Base-by-base conservation (phyloP, 106 monocot genomes). In the Xerophyta viscosa region DNA sequence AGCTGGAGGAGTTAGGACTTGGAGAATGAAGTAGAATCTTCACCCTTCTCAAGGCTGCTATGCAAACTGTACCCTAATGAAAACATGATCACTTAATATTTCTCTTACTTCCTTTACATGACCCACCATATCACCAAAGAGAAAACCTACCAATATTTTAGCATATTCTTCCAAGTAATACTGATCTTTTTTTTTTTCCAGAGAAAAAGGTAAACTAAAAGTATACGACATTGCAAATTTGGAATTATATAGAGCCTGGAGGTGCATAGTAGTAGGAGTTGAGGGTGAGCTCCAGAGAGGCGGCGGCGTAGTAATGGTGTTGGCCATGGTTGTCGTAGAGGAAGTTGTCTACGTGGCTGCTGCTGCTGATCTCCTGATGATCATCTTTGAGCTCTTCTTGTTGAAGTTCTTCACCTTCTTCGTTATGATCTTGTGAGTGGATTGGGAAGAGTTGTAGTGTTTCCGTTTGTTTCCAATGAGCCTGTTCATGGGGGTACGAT, bases 381-480 rank as follows among this genome's bases (percentile, higher is more conserved):
- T n/a, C n/a, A n/a, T 25, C 15, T 39, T 42, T 33, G 42, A 36
- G 4, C 27, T 21, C 7, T 65, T 21, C 13, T 69, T 39, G 10
- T 2, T 12, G 39, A 12, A 12, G 27, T 1, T 65, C 52, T 2
- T 45, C 61, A 28, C 58, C 54, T 2, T 39, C 60, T 24, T 63
- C 39, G 0, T 49, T 28, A 36, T 58, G 63, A 1, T 39, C 60
- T 20, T 63, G 37, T 0, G 55, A 46, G 48, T 58, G 63, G 31
- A 73, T 60, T 3, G 92, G 93, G 58, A 94, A 94, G 24, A 94
- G 84, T 12, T 80, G 80, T 26, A 94, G 93, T 9, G 88, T 94
- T 55, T 93, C 83, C 48, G 80, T 69, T 36, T 77, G 58, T n/a
- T 61, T 39, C 2, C 15, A 39, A 39, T 7, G 10, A 39, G 39